Percentiles rank a stretch among this genome's conserved stretches.
These are phyloP conservation scores for thale cress (Arabidopsis thaliana) DNA, from an alignment of 345 rosid species.

Conservation along the genomic window TAIR10.1 NC_003071.7:12337501-12338000, in stretches of 20 bases:
- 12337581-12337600: slow-evolving; percentile 7
- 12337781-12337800: slow-evolving; percentile 90
- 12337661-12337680: slow-evolving; percentile 99
- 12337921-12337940: slow-evolving; percentile 98
- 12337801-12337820: slow-evolving; percentile 51
- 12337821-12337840: not conserved
- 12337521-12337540: slow-evolving; percentile 95
- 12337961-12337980: slow-evolving; percentile 82
- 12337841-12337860: not conserved
- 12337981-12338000: slow-evolving; percentile 71
- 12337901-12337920: slow-evolving; percentile 90
- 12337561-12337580: slow-evolving; percentile 4
- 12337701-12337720: slow-evolving; percentile 96
- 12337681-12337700: slow-evolving; percentile 83
- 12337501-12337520: slow-evolving; percentile 96
- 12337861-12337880: not conserved
- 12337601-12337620: not conserved
- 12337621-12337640: not conserved
- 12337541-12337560: slow-evolving; percentile 97
- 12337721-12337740: slow-evolving; percentile 96
- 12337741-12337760: slow-evolving; percentile 90
- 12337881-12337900: slow-evolving; percentile 54
- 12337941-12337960: slow-evolving; percentile 94
- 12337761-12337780: slow-evolving; percentile 86
- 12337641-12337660: slow-evolving; percentile 80